Conservation (phyloP, 306 rosid species). For the Trifolium pratense region DNA sequence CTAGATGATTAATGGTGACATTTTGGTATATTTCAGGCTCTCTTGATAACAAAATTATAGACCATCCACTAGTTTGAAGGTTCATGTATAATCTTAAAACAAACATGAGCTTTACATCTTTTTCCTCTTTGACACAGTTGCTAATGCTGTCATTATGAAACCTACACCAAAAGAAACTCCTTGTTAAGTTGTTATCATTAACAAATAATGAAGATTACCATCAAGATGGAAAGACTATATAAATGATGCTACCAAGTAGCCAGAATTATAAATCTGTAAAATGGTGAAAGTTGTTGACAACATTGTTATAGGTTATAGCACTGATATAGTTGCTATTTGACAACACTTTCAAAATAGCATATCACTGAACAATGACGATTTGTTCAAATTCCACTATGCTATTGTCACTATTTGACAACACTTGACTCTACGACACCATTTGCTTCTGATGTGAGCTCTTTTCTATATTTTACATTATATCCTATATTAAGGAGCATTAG, state of each 20-base stretch:
- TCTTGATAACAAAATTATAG: conserved; percentile 72
- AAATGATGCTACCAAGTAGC: not conserved
- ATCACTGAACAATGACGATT: no score
- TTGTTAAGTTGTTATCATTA: conserved; percentile 22
- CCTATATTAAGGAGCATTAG: not conserved
- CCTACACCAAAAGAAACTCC: conserved; percentile 43
- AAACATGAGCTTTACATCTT: conserved; percentile 53
- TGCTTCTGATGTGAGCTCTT: conserved; percentile 16
- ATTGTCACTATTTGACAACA: not conserved
- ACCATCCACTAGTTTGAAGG: conserved; percentile 71
- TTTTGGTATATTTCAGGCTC: conserved; percentile 51
- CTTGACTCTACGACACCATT: not conserved
- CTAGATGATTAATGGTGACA: conserved; percentile 56
- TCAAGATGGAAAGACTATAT: no score
- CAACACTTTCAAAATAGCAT: not conserved
- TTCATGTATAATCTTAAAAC: conserved; percentile 53
- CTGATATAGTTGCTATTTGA: not conserved
- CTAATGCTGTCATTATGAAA: conserved; percentile 47
- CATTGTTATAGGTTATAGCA: not conserved
- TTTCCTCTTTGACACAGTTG: conserved; percentile 54
- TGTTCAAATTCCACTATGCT: no score
- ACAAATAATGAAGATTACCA: conserved; percentile 23
- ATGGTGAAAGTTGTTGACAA: no score
- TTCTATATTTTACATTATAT: conserved; percentile 4
- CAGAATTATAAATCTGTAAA: not conserved